Evolutionary conservation across 2,329 filamentous ascomycete genomes (phyloP).

Genomic region (Colletotrichum siamense): DNA sequence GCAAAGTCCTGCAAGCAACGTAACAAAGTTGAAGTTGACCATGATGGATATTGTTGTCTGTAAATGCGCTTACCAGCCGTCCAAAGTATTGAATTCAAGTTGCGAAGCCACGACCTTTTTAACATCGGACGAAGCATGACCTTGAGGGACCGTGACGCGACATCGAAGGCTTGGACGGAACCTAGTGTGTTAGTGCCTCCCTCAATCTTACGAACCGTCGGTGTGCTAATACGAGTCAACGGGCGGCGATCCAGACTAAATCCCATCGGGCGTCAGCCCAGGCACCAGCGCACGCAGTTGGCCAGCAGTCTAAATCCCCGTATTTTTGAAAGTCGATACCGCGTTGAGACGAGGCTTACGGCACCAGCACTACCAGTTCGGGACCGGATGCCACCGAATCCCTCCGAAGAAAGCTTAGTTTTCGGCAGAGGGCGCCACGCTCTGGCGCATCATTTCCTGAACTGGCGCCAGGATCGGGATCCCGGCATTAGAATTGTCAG

Average conservation of each 20-base stretch:
- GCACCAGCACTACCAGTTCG: background rate
- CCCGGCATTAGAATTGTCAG: background rate
- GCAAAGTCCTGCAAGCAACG: background rate
- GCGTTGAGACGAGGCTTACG: background rate
- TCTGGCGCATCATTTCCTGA: background rate
- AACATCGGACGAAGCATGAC: background rate
- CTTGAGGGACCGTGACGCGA: background rate
- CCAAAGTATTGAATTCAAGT: background rate
- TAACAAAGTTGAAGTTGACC: background rate
- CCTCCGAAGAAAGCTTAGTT: background rate
- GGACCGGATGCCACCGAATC: background rate
- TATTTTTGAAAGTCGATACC: background rate
- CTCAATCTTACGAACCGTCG: background rate
- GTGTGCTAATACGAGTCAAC: background rate
- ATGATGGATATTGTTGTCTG: background rate
- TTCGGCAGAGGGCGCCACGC: background rate
- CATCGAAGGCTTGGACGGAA: background rate
- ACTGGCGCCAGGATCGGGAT: background rate
- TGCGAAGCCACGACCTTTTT: background rate
- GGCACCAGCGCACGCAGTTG: background rate
- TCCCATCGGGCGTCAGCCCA: background rate
- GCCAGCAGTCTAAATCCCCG: background rate
- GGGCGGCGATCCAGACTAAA: background rate
- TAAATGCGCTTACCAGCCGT: no score
- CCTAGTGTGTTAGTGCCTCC: background rate